These are phyloP conservation scores for Ascochyta rabiei DNA, from an alignment of 2,329 filamentous ascomycete genomes.

Conservation along the genomic window DNA sequence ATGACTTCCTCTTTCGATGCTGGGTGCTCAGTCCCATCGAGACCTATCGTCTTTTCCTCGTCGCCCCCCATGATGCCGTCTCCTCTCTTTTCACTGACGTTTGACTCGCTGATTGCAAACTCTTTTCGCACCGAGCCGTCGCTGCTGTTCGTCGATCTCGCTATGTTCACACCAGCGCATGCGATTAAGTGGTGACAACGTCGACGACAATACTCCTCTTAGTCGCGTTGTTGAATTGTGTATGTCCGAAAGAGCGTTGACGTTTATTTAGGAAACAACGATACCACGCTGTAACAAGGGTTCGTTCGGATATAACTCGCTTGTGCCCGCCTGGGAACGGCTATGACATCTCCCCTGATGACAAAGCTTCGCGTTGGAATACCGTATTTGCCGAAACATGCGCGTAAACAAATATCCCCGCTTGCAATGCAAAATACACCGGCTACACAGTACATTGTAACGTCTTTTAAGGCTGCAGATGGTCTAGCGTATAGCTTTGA, in stretches of 20 bases:
- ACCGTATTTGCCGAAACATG: not conserved
- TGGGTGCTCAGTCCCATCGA: conserved; percentile 8
- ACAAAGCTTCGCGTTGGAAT: conserved; percentile 4
- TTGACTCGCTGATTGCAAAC: conserved; percentile 17
- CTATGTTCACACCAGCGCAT: not conserved
- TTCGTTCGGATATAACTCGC: conserved; percentile 22
- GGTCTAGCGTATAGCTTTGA: too few species aligned
- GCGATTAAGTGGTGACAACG: too few species aligned
- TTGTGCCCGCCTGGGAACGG: not conserved
- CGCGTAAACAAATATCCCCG: too few species aligned
- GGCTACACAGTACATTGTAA: too few species aligned
- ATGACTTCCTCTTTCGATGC: conserved; percentile 2
- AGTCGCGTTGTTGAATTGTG: not conserved
- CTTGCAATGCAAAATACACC: not conserved
- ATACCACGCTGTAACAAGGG: not conserved
- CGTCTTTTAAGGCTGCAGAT: too few species aligned
- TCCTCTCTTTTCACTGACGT: conserved; percentile 19
- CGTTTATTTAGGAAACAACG: conserved; percentile 6
- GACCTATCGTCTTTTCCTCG: conserved; percentile 22
- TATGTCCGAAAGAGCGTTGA: not conserved
- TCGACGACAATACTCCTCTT: not conserved
- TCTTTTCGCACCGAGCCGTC: conserved; percentile 10
- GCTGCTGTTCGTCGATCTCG: conserved; percentile 1
- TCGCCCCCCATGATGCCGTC: conserved; percentile 9
- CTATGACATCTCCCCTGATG: conserved; percentile 10